A percentile compares a stretch with the other conserved stretches of the same genome.
These are phyloP conservation scores for Moniliophthora roreri DNA, from an alignment of 1,284 basidiomycete genomes.

Conservation along the genomic window DNA sequence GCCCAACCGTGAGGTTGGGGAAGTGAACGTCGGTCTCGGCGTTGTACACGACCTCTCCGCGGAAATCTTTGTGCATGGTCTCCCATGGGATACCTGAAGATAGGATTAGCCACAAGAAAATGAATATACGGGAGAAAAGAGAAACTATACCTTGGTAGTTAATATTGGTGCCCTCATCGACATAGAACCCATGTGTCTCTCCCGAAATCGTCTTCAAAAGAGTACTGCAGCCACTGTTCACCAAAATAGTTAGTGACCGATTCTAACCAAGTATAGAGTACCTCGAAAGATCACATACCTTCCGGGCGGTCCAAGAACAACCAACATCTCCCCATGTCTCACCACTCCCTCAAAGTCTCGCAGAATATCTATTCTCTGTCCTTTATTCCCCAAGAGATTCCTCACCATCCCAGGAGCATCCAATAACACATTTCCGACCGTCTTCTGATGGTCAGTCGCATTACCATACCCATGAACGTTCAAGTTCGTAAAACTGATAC, in stretches of 20 bases:
- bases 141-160: constrained; percentile 45
- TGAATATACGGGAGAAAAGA: not conserved
- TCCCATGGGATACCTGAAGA: constrained; percentile 35
- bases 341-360: constrained; percentile 36
- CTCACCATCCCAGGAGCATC: constrained; percentile 29
- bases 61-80: constrained; percentile 40
- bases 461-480: constrained; percentile 42
- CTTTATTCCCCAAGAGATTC: constrained; percentile 30
- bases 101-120: not conserved
- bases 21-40: constrained; percentile 52
- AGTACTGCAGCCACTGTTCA: constrained; percentile 47
- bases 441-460: constrained; percentile 46
- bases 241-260: not conserved
- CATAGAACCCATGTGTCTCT: constrained; percentile 46
- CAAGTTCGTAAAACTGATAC: constrained; percentile 43
- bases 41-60: constrained; percentile 22
- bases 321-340: constrained; percentile 46
- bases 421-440: constrained; percentile 39
- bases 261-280: too few species aligned
- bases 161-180: constrained; percentile 45
- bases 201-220: constrained; percentile 56
- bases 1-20: constrained; percentile 57
- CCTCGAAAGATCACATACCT: constrained; percentile 16
- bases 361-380: constrained; percentile 43
- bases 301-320: constrained; percentile 53